Conservation (phyloP, 306 rosid genomes). For the Rosa multiflora region DNA sequence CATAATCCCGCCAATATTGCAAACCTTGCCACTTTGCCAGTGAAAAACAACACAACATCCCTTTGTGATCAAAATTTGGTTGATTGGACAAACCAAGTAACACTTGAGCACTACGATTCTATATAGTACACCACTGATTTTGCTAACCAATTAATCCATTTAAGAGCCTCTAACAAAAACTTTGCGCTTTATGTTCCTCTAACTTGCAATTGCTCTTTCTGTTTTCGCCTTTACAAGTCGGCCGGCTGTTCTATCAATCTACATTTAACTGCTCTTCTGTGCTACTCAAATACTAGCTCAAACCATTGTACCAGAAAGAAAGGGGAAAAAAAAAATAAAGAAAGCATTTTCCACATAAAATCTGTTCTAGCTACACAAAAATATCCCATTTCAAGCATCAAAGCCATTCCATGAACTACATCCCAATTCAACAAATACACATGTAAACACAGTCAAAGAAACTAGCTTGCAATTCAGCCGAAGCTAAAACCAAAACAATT, state of each 20-base stretch:
- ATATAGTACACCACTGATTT: not conserved
- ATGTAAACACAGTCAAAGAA: slow-evolving; percentile 1
- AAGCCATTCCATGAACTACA: not conserved
- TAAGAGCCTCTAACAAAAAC: not conserved
- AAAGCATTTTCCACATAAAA: not conserved
- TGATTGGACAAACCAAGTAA: not conserved
- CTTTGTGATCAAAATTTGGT: not conserved
- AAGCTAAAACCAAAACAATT: not conserved
- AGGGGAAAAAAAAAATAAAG: no score
- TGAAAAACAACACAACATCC: not conserved
- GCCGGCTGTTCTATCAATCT: not conserved
- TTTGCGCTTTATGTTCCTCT: not conserved
- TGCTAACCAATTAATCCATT: not conserved
- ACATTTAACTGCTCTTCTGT: not conserved
- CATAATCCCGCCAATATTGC: not conserved
- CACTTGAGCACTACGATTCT: no score
- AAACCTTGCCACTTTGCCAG: not conserved
- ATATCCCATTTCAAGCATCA: not conserved
- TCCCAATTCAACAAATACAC: slow-evolving; percentile 2
- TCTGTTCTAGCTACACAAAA: not conserved
- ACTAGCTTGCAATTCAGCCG: not conserved
- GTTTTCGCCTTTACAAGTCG: not conserved
- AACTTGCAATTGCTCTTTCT: not conserved
- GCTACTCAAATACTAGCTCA: not conserved
- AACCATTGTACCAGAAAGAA: no score